Evolutionary conservation across 495 filamentous ascomycete species (phyloP).

Genomic region (Tetracladium setigerum): DNA sequence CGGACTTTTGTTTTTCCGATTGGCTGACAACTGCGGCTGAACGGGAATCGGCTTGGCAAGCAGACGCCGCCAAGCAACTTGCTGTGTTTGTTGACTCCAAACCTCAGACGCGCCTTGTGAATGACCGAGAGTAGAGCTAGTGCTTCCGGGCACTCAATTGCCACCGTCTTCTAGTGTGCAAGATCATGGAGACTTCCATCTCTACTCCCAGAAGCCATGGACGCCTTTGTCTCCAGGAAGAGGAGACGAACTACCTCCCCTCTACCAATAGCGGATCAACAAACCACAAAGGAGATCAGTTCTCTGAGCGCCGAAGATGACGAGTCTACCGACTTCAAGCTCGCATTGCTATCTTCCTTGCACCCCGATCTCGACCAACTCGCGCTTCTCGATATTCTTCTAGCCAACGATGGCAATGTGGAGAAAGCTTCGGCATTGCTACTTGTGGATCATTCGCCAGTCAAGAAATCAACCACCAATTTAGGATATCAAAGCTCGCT

Average conservation of each 20-base stretch:
- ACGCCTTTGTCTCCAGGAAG: constrained; percentile 50
- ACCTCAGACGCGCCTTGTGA: no score
- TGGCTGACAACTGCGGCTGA: neutral
- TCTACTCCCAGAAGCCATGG: constrained; percentile 33
- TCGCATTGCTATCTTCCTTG: constrained; percentile 75
- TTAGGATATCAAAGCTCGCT: constrained; percentile 53
- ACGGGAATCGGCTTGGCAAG: no score
- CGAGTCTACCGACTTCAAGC: constrained; percentile 81
- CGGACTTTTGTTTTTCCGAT: neutral
- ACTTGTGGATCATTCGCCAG: constrained; percentile 11
- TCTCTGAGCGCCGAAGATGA: constrained; percentile 35
- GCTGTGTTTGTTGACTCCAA: no score
- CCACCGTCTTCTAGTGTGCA: neutral
- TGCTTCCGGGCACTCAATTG: no score
- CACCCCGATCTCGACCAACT: constrained; percentile 55
- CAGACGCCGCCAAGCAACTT: no score
- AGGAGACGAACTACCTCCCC: constrained; percentile 25
- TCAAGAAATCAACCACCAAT: constrained; percentile 29
- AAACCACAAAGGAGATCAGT: constrained; percentile 6
- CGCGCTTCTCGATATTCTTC: constrained; percentile 66
- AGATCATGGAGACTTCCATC: neutral
- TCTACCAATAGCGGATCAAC: neutral
- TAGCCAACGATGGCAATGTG: constrained; percentile 72
- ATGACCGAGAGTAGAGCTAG: no score
- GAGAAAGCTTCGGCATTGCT: constrained; percentile 50